Conservation (phyloP, 2,329 filamentous ascomycete genomes). For the Orbilia blumenaviensis region DNA sequence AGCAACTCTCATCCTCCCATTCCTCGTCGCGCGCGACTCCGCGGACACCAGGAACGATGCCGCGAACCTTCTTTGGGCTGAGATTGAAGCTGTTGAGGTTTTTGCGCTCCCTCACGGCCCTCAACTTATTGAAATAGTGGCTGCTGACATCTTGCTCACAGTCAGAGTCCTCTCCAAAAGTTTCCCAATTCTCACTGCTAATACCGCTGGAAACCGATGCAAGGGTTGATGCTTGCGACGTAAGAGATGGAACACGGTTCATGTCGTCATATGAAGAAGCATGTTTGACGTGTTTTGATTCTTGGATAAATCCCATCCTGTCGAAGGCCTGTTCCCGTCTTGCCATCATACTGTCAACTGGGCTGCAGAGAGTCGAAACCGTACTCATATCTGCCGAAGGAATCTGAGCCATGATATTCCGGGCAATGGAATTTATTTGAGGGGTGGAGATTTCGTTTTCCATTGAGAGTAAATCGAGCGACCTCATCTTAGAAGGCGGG, state of each 20-base stretch:
- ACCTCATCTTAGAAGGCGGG: conserved; percentile 46
- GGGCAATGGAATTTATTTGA: conserved; percentile 22
- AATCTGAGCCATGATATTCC: conserved; percentile 46
- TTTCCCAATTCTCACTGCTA: conserved; percentile 58
- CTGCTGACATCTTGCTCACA: conserved; percentile 52
- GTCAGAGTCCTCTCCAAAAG: conserved; percentile 56
- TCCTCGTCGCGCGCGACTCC: conserved; percentile 36
- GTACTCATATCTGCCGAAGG: conserved; percentile 27
- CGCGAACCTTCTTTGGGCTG: conserved; percentile 41
- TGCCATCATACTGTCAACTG: conserved; percentile 35
- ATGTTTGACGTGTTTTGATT: conserved; percentile 1
- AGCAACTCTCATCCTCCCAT: conserved; percentile 49
- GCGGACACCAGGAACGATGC: conserved; percentile 18
- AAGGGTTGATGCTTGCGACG: conserved; percentile 48
- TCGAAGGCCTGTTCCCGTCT: conserved; percentile 18
- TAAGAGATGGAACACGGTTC: conserved; percentile 47
- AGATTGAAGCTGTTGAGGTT: conserved; percentile 38
- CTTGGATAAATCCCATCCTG: conserved; percentile 14
- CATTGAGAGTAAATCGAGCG: conserved; percentile 23
- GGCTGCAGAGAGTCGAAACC: conserved; percentile 29
- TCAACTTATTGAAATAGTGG: conserved; percentile 50
- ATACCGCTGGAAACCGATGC: conserved; percentile 52
- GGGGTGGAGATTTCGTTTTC: conserved; percentile 45
- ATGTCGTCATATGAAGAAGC: conserved; percentile 41
- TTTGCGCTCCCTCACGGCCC: conserved; percentile 41